A percentile compares a stretch with the other conserved stretches of the same genome.
phyloP scores from a whole-genome alignment of 2,329 filamentous ascomycete genomes.

The Trichoderma arundinaceum region DNA sequence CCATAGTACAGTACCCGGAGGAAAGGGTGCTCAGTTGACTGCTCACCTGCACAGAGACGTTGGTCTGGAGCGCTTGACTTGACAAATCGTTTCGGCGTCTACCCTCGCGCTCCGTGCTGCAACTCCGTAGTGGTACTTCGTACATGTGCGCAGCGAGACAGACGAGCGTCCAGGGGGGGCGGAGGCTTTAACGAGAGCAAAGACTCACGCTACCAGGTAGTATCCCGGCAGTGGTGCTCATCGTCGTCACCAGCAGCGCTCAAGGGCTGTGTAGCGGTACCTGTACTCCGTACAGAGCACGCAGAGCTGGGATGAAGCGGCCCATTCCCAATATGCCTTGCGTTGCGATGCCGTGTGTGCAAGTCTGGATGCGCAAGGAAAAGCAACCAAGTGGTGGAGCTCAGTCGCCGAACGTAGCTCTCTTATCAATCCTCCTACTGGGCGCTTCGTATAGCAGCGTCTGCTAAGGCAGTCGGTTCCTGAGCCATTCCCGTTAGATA shows the following conservation, averaged over 20 bases:
- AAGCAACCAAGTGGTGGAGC: not conserved
- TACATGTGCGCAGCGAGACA: slow-evolving; percentile 3
- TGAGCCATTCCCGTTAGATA: slow-evolving; percentile 15
- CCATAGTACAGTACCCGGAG: not conserved
- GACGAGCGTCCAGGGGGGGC: slow-evolving; percentile 6
- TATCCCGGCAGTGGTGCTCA: too few relatives aligned
- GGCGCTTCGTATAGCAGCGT: not conserved
- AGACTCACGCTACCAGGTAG: not conserved
- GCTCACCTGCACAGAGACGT: slow-evolving; percentile 25
- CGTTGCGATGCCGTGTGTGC: not conserved
- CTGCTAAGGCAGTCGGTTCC: not conserved
- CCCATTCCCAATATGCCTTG: slow-evolving; percentile 2
- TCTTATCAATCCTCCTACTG: slow-evolving; percentile 1
- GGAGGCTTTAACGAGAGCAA: not conserved
- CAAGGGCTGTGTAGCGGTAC: not conserved
- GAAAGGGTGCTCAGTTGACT: slow-evolving; percentile 16
- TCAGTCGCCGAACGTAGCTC: not conserved
- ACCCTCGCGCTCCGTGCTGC: not conserved
- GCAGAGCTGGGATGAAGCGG: not conserved
- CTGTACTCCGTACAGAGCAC: not conserved
- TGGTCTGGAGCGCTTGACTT: slow-evolving; percentile 14
- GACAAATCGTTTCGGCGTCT: slow-evolving; percentile 8
- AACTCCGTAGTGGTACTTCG: not conserved
- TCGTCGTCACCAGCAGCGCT: not conserved
- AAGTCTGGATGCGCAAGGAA: not conserved